Evolutionary conservation across 2,329 filamentous ascomycete genomes (phyloP), one percentile per base, ranked within the genome.

Genomic region (Trichoderma semiorbis): DNA sequence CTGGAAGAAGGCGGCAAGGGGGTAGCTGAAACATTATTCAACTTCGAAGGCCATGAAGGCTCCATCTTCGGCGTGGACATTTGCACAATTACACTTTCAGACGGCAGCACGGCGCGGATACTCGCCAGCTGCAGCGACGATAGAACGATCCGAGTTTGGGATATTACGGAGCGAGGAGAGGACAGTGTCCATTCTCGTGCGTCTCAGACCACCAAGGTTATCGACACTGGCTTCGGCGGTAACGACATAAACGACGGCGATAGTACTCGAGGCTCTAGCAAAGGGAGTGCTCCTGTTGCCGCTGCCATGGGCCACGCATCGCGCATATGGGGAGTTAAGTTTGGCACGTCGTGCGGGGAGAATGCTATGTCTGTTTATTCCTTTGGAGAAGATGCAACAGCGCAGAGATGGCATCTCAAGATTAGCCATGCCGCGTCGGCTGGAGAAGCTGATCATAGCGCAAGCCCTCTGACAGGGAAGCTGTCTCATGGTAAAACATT

Each of bases 91-190:
- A 73, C 74, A 7, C 75, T 81, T 26, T 73, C 79, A 2, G 79
- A 82, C 16, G 83, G 82, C 0, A 78, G 77, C 7, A 78, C 78
- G 24, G 83, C 84, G 30, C 86, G 92, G 66, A 80, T 97, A n/a
- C 85, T 99, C 39, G 93, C 92, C 16, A 98, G 93, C 77, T 99
- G 96, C 79, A 98, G 95, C 78, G 96, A 99, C 78, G 96, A 99
- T 81, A 88, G 96, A 65, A 97, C 94, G 0, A 89, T 99, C 26
- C 87, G 93, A 16, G 82, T 98, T 1, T 98, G 96, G 95, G 90
- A 97, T 78, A 89, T 98, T 8, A 90, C 91, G 0, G 85, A 89
- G 70, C 83, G 84, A 14, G 62, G 21, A 5, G 21, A 34, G 6
- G 12, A 57, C 3, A 14, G 18, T 7, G 12, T 12, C 21, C 18